Base-by-base conservation (phyloP, 345 rosid species). In the Camelina hispida region DNA sequence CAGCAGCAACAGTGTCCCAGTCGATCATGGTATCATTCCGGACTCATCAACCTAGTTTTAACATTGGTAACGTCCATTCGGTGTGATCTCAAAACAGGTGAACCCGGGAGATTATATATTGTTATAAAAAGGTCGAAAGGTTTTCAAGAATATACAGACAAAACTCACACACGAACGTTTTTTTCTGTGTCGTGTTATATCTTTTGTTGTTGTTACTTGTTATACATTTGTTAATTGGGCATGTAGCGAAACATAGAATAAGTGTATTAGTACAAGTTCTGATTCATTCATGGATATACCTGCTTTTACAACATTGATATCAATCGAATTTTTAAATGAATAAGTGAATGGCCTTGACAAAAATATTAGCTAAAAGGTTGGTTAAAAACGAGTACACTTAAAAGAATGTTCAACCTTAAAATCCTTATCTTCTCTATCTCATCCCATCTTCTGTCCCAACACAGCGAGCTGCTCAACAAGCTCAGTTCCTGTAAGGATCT, bases 401-500 rank as follows among this genome's bases (percentile, higher is more conserved):
- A n/a, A n/a, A n/a, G n/a, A n/a, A n/a, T n/a, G n/a, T n/a, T n/a
- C n/a, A n/a, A n/a, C n/a, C n/a, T n/a, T n/a, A n/a, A n/a, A n/a
- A n/a, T n/a, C n/a, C n/a, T n/a, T n/a, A n/a, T n/a, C n/a, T n/a
- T n/a, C 50, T 35, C 28, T 35, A 53, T 17, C 88, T 85, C 76
- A 88, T 67, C 93, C 90, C 94, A 90, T 92, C 84, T 88, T 92
- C 80, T 88, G 87, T 61, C 93, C 97, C 84, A 93, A 68, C n/a
- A 74, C 43, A 0, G 83, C 57, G 25, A 91, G 96, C 85, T 91
- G 97, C 55, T 89, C 96, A 2, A 93, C 86, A 22, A 91, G 84
- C 85, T 86, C 97, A n/a, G 20, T 75, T 71, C 94, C 97, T 0
- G 93, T 84, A 42, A 89, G 87, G 58, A 91, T 84, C 74, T 93